These are phyloP conservation scores for Penicillium sp. DNA, from an alignment of 2,329 filamentous ascomycete genomes.

Conservation along the genomic window DNA sequence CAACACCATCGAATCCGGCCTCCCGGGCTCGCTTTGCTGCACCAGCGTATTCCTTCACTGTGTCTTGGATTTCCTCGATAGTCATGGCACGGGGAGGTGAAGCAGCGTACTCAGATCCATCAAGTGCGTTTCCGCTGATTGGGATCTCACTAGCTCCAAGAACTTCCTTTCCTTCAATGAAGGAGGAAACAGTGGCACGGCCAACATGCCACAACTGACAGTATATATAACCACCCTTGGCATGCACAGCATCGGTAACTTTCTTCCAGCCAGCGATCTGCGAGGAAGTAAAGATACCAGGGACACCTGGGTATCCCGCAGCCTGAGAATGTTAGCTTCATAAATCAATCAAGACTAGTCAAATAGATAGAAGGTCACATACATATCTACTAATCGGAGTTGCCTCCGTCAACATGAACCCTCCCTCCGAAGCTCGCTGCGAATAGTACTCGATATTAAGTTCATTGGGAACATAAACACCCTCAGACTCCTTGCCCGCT, in stretches of 20 bases:
- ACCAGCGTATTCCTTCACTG: conserved; percentile 40
- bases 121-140: conserved; percentile 42
- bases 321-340: conserved; percentile 17
- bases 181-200: conserved; percentile 40
- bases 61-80: conserved; percentile 41
- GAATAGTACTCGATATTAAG: conserved; percentile 33
- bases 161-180: conserved; percentile 35
- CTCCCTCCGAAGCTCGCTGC: conserved; percentile 36
- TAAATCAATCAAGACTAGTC: no score
- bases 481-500: conserved; percentile 28
- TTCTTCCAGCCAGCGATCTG: conserved; percentile 36
- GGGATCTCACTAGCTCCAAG: conserved; percentile 33
- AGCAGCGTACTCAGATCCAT: conserved; percentile 34
- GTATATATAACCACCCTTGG: conserved; percentile 32
- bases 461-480: conserved; percentile 32
- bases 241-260: conserved; percentile 36
- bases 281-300: conserved; percentile 30
- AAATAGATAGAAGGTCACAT: neutral
- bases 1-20: conserved; percentile 53
- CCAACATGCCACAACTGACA: conserved; percentile 42
- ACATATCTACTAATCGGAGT: conserved; percentile 33
- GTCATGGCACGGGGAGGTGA: conserved; percentile 37
- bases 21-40: conserved; percentile 47
- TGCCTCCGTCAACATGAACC: conserved; percentile 38
- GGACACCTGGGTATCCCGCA: conserved; percentile 31